Percentiles rank a stretch among this genome's conserved stretches.
These are phyloP conservation scores for Thuidium tamariscinum DNA, from an alignment of 225 moss, liverwort and hornwort genomes.

Conservation along the genomic window DNA sequence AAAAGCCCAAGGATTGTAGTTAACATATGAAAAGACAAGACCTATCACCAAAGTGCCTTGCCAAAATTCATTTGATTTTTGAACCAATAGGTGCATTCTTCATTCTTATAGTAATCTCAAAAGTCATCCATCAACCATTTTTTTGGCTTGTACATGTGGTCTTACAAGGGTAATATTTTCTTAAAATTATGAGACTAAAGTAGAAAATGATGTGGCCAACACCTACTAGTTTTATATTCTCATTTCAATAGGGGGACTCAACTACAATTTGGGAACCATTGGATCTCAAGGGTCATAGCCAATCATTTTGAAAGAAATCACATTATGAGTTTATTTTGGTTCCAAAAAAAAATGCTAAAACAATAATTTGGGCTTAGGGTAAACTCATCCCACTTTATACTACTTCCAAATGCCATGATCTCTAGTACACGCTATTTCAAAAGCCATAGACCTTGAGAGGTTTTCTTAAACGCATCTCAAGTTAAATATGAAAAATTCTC, in stretches of 20 bases:
- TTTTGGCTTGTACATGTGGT: accelerated
- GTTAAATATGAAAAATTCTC: accelerated
- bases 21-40: accelerated
- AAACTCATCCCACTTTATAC: accelerated
- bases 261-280: background rate
- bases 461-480: background rate
- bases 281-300: background rate
- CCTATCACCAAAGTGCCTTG: background rate
- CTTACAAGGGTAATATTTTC: background rate
- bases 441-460: background rate
- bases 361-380: no score
- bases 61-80: background rate
- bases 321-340: no score
- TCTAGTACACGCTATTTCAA: no score
- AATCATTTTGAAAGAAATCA: background rate
- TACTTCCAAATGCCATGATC: background rate
- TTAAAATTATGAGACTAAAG: background rate
- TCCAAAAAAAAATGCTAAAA: no score
- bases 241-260: accelerated
- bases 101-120: background rate
- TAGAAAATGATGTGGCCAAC: no score
- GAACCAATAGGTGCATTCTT: background rate
- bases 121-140: background rate
- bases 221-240: background rate
- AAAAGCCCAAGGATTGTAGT: background rate